Conservation (phyloP, 2,329 filamentous ascomycete genomes). For the Scedosporium apiospermum region DNA sequence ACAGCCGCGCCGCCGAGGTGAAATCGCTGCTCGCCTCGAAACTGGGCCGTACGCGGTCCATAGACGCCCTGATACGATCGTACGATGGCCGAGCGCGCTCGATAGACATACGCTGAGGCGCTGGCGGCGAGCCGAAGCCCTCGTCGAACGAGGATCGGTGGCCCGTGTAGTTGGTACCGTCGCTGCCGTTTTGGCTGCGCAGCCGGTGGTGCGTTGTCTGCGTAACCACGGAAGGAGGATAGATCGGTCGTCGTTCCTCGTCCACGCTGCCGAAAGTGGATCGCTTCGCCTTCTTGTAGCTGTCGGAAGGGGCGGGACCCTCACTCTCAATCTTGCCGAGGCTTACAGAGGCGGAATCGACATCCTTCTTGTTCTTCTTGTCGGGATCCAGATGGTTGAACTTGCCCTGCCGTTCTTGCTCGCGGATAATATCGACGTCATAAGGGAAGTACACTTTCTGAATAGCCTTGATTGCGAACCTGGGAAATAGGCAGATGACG, state of each 20-base stretch:
- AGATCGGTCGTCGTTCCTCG: slow-evolving; percentile 86
- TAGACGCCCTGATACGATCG: slow-evolving; percentile 75
- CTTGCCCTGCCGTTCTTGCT: slow-evolving; percentile 75
- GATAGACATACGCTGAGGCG: slow-evolving; percentile 39
- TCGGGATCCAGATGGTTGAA: slow-evolving; percentile 62
- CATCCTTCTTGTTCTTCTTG: slow-evolving; percentile 19
- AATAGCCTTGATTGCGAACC: slow-evolving; percentile 75
- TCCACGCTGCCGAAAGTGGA: slow-evolving; percentile 56
- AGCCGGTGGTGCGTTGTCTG: slow-evolving; percentile 63
- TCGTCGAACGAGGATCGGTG: slow-evolving; percentile 52
- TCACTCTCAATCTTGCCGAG: slow-evolving; percentile 15
- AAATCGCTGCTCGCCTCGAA: slow-evolving; percentile 88
- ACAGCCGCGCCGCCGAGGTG: slow-evolving; percentile 78
- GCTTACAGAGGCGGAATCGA: slow-evolving; percentile 26
- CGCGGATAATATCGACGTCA: slow-evolving; percentile 91
- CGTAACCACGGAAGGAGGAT: slow-evolving; percentile 81
- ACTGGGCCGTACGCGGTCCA: slow-evolving; percentile 74
- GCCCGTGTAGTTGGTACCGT: slow-evolving; percentile 81
- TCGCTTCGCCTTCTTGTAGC: slow-evolving; percentile 38
- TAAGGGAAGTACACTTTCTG: slow-evolving; percentile 93
- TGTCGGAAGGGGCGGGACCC: slow-evolving; percentile 34
- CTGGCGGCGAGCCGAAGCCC: not conserved
- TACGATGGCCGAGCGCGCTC: slow-evolving; percentile 74
- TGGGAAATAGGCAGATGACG: slow-evolving; percentile 74
- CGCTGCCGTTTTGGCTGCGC: slow-evolving; percentile 83